Evolutionary conservation across 169 alveolate genomes (phyloP).

Genomic region (Plasmodium vinckei): DNA sequence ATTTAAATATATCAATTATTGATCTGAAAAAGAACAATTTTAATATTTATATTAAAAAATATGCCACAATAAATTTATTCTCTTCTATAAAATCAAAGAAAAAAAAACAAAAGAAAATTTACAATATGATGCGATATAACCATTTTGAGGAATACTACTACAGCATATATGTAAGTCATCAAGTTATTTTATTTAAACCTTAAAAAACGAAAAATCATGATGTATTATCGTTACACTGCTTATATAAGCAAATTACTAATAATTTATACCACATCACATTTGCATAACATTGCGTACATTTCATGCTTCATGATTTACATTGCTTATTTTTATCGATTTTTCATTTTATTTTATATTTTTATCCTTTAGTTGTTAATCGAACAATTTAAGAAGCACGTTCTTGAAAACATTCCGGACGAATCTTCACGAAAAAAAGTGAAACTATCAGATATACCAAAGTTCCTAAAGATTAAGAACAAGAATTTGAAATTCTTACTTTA

Average conservation of each 20-base stretch:
- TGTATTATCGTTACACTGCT: not conserved
- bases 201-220: not conserved
- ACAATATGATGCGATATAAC: conserved; percentile 67
- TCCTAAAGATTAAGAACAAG: conserved; percentile 35
- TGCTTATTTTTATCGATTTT: too few species aligned
- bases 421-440: conserved; percentile 4
- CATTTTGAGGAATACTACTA: conserved; percentile 68
- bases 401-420: conserved; percentile 6
- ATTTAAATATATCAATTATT: conserved; percentile 17
- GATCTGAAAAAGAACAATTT: conserved; percentile 40
- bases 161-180: conserved; percentile 42
- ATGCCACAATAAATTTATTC: conserved; percentile 23
- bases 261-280: too few species aligned
- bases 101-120: not conserved
- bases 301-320: too few species aligned
- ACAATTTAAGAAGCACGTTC: conserved; percentile 26
- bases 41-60: conserved; percentile 31
- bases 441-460: conserved; percentile 26
- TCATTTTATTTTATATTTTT: not conserved
- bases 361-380: conserved; percentile 26
- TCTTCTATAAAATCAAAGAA: conserved; percentile 21
- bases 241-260: too few species aligned
- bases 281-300: too few species aligned
- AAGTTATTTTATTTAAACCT: not conserved
- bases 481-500: conserved; percentile 24